Conservation (phyloP, 2,329 filamentous ascomycete species). For the Neonectria hederae region DNA sequence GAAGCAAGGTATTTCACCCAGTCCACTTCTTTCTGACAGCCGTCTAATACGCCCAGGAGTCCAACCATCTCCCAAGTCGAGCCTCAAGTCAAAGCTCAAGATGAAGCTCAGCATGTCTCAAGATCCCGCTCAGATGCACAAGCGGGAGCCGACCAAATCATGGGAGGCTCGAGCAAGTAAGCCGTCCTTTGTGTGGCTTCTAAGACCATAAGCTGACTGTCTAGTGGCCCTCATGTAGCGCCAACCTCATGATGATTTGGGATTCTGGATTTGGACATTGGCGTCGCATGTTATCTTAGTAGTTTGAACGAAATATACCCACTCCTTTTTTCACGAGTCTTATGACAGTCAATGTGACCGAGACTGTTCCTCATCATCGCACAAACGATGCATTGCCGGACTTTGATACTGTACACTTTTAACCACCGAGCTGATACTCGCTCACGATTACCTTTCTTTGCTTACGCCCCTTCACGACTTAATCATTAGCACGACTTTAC, state of each 20-base stretch:
- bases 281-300: not conserved
- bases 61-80: constrained; percentile 22
- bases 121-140: constrained; percentile 35
- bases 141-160: constrained; percentile 35
- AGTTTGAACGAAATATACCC: not conserved
- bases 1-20: constrained; percentile 29
- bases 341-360: not conserved
- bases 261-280: not conserved
- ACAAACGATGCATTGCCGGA: not conserved
- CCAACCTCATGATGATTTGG: not conserved
- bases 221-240: constrained; percentile 34
- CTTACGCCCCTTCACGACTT: not conserved
- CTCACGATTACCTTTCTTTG: not conserved
- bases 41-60: constrained; percentile 21
- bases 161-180: constrained; percentile 41
- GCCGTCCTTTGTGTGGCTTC: constrained; percentile 1
- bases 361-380: not conserved
- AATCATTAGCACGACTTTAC: constrained; percentile 22
- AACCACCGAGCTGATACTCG: constrained; percentile 1
- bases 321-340: not conserved
- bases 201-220: constrained; percentile 10
- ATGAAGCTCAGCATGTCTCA: constrained; percentile 32
- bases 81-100: constrained; percentile 38
- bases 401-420: not conserved
- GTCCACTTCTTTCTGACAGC: rapidly evolving